Conservation (phyloP, 1,139 yeast species). For the Suhomyces chickasaworum region DNA sequence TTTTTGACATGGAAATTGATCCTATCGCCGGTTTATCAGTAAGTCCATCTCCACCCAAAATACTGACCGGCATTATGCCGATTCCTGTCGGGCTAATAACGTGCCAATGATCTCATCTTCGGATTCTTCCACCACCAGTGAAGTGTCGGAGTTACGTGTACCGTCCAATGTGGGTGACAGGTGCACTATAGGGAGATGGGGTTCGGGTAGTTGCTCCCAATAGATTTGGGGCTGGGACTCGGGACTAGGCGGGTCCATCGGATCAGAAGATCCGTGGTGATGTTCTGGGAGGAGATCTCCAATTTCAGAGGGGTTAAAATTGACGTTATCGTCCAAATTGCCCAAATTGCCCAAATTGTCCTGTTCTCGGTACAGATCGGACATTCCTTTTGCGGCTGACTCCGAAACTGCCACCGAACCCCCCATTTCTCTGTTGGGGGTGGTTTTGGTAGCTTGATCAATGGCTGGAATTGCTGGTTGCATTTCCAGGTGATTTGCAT, state of each 20-base stretch:
- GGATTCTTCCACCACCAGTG: conserved; percentile 18
- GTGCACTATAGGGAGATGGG: neutral
- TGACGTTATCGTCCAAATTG: neutral
- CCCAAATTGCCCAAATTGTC: neutral
- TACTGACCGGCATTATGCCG: neutral
- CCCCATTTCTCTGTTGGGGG: neutral
- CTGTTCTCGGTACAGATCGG: neutral
- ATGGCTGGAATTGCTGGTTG: neutral
- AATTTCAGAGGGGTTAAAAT: neutral
- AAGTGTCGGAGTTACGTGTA: neutral
- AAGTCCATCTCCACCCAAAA: neutral
- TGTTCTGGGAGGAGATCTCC: neutral
- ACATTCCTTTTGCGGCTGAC: neutral
- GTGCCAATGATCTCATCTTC: conserved; percentile 17
- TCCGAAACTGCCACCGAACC: neutral
- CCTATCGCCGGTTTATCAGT: neutral
- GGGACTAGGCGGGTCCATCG: conserved; percentile 2
- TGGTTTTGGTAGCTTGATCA: neutral
- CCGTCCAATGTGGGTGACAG: neutral
- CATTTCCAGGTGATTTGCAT: neutral
- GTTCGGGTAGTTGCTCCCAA: conserved; percentile 3
- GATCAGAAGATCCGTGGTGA: neutral
- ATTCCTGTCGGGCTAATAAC: conserved; percentile 2
- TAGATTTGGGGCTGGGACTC: conserved; percentile 2
- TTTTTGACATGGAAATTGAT: neutral